phyloP scores from a whole-genome alignment of 331 rosid species.

The Acacia concinna region DNA sequence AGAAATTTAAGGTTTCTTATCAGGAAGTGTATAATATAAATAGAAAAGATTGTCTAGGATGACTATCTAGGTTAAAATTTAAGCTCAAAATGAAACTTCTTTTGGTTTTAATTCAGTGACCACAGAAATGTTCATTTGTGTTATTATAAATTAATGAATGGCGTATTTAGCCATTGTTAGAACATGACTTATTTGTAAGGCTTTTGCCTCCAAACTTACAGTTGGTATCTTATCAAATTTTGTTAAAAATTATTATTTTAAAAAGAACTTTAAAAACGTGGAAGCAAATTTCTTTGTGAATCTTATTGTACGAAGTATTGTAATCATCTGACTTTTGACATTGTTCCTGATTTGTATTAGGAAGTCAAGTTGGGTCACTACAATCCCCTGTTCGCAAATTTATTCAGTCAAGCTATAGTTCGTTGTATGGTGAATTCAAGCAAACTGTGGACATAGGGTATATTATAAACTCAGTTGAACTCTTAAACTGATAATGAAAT shows the following conservation, averaged over 20 bases:
- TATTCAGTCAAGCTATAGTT: conserved; percentile 1
- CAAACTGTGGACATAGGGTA: neutral
- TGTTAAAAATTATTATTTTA: neutral
- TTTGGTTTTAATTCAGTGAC: neutral
- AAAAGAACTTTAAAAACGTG: neutral
- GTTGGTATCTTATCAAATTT: neutral
- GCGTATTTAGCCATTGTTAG: neutral
- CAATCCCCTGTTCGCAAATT: conserved; percentile 10
- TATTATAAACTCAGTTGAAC: conserved; percentile 14
- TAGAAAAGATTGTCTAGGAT: too few relatives aligned
- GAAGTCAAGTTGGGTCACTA: conserved; percentile 4
- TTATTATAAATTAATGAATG: neutral
- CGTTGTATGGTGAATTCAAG: neutral
- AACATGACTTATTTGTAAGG: neutral
- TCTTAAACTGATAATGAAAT: conserved; percentile 30
- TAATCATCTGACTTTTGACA: neutral
- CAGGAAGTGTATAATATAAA: too few relatives aligned
- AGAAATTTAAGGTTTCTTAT: too few relatives aligned
- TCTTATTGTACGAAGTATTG: neutral
- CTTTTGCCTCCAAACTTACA: conserved; percentile 2
- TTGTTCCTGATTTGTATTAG: neutral
- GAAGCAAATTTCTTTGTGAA: neutral
- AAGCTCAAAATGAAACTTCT: neutral
- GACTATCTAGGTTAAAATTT: too few relatives aligned
- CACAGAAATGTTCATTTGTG: neutral